phyloP scores from a whole-genome alignment of 2,329 filamentous ascomycete species.

The Diaporthe citri region DNA sequence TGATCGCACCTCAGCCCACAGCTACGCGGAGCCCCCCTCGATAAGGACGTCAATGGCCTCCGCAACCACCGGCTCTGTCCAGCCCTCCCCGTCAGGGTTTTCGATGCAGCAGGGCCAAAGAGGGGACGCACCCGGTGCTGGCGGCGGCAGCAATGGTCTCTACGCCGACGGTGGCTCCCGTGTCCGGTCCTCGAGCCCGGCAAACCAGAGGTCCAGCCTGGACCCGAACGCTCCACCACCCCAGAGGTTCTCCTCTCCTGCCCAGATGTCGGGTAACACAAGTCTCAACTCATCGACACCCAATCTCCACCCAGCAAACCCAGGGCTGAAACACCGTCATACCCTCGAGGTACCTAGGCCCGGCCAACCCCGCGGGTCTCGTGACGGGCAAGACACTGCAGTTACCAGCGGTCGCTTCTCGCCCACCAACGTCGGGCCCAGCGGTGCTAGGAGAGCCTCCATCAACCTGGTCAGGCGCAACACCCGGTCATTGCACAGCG shows the following conservation, averaged over 20 bases:
- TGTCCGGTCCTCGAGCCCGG: constrained; percentile 42
- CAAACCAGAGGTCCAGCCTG: constrained; percentile 41
- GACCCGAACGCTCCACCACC: constrained; percentile 47
- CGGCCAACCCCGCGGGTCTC: constrained; percentile 75
- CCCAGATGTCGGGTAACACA: constrained; percentile 61
- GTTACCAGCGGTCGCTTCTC: constrained; percentile 87
- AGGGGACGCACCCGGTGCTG: constrained; percentile 43
- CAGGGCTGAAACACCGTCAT: constrained; percentile 82
- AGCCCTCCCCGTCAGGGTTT: constrained; percentile 50
- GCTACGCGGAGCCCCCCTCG: constrained; percentile 48
- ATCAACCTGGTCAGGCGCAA: constrained; percentile 83
- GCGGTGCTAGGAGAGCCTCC: constrained; percentile 80
- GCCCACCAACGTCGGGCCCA: constrained; percentile 66
- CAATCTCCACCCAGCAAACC: constrained; percentile 65
- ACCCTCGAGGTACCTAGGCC: constrained; percentile 87
- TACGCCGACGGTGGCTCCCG: constrained; percentile 21
- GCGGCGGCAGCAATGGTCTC: constrained; percentile 42
- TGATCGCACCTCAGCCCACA: constrained; percentile 46
- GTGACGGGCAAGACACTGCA: constrained; percentile 76
- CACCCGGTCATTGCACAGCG: constrained; percentile 88
- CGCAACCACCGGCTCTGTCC: constrained; percentile 48
- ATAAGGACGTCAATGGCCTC: constrained; percentile 51
- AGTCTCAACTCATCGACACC: constrained; percentile 55
- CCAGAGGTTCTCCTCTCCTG: constrained; percentile 75
- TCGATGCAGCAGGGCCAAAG: constrained; percentile 48